These are phyloP conservation scores for Davidsoniella virescens DNA, from an alignment of 2,329 filamentous ascomycete species.

Conservation along the genomic window DNA sequence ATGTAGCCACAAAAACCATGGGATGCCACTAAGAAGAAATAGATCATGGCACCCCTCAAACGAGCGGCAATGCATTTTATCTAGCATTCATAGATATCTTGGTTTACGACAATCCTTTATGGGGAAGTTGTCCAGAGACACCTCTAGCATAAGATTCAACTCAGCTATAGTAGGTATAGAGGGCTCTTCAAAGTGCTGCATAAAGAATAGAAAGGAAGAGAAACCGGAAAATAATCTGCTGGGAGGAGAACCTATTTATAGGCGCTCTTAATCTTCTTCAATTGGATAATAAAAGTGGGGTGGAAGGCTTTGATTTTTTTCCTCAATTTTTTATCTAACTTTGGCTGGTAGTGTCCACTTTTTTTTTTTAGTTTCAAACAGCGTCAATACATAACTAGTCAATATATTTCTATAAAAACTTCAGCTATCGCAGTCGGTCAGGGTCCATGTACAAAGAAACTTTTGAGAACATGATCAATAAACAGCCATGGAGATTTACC, in stretches of 20 bases:
- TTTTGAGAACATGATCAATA: too few species aligned
- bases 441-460: too few species aligned
- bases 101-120: constrained; percentile 7
- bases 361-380: too few species aligned
- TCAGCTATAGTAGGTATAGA: background rate
- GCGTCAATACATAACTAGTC: too few species aligned
- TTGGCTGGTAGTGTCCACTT: too few species aligned
- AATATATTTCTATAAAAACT: too few species aligned
- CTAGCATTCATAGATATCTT: constrained; percentile 19
- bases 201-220: constrained; percentile 16
- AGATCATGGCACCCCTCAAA: constrained; percentile 28
- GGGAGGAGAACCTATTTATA: constrained; percentile 8
- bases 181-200: constrained; percentile 19
- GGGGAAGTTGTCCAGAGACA: constrained; percentile 12
- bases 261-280: background rate
- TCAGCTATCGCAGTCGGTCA: too few species aligned
- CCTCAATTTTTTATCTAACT: background rate
- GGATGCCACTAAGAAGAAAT: constrained; percentile 25
- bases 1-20: constrained; percentile 30
- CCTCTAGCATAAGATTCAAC: constrained; percentile 3
- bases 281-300: background rate
- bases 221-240: constrained; percentile 11
- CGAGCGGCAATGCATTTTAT: constrained; percentile 23
- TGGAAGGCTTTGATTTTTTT: background rate
- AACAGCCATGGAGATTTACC: too few species aligned